Conservation (phyloP, 1,284 basidiomycete genomes). For the Microbotryum saponariae region DNA sequence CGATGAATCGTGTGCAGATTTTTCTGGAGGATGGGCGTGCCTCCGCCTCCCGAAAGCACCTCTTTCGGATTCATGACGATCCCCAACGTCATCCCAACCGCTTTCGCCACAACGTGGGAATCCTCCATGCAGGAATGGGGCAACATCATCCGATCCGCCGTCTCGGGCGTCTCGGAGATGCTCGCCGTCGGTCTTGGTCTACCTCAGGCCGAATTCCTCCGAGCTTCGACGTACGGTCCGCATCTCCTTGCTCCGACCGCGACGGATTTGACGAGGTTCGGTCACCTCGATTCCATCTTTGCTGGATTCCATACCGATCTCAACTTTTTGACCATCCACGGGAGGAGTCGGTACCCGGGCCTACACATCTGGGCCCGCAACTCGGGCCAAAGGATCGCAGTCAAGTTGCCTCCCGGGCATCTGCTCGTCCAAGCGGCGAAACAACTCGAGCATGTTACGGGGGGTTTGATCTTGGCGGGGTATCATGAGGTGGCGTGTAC, state of each 20-base stretch:
- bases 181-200: conserved; percentile 69
- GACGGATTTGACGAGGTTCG: conserved; percentile 72
- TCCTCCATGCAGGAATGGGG: conserved; percentile 74
- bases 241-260: conserved; percentile 85
- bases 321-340: conserved; percentile 67
- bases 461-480: conserved; percentile 70
- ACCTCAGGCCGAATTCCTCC: conserved; percentile 56
- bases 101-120: conserved; percentile 56
- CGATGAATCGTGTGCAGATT: conserved; percentile 45
- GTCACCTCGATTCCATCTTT: conserved; percentile 55
- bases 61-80: conserved; percentile 52
- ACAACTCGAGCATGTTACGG: conserved; percentile 79
- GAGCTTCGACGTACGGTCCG: conserved; percentile 64
- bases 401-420: conserved; percentile 61
- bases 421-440: conserved; percentile 75
- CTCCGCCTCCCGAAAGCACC: conserved; percentile 68
- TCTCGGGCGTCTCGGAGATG: conserved; percentile 67
- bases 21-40: conserved; percentile 79
- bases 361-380: conserved; percentile 87
- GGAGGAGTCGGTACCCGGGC: conserved; percentile 74
- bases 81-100: conserved; percentile 66
- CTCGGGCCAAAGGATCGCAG: conserved; percentile 73
- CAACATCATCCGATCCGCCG: conserved; percentile 72
- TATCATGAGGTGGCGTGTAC: conserved; percentile 88
- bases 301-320: conserved; percentile 81